Conservation (phyloP, 257 asterid genomes). For the Solanum paucissectum region DNA sequence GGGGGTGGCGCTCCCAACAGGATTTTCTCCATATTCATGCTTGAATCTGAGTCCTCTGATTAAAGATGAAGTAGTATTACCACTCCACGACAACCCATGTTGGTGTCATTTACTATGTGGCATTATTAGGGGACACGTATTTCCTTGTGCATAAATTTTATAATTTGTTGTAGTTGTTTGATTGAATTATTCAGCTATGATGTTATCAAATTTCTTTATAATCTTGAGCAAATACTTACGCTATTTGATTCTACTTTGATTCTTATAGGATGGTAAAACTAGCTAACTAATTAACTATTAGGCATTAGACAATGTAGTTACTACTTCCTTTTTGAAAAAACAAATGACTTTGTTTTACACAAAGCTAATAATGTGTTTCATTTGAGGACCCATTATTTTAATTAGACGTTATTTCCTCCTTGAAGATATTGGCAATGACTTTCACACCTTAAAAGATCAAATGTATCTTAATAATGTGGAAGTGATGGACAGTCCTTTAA, state of each 20-base stretch:
- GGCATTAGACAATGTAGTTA: neutral
- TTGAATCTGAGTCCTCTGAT: neutral
- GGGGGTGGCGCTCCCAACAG: accelerated
- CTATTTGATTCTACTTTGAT: neutral
- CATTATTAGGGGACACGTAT: neutral
- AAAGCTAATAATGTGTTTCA: neutral
- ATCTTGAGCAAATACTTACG: neutral
- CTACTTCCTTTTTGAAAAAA: neutral
- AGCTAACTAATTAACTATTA: neutral
- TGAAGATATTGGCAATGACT: neutral
- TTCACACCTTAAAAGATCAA: neutral
- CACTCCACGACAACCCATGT: neutral
- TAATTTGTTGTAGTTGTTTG: neutral
- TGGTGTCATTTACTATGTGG: neutral
- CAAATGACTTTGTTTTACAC: neutral
- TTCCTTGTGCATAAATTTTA: neutral
- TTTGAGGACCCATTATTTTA: neutral
- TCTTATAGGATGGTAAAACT: neutral
- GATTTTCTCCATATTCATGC: too few relatives aligned
- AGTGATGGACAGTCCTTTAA: neutral
- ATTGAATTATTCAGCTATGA: neutral
- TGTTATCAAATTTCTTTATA: neutral
- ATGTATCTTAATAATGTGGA: neutral
- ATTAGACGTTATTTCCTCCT: neutral
- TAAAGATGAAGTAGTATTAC: neutral